Evolutionary conservation across 371 early-diverging fungal species (phyloP), one percentile per base, ranked within the genome.

Genomic region (Mucor ambiguus): DNA sequence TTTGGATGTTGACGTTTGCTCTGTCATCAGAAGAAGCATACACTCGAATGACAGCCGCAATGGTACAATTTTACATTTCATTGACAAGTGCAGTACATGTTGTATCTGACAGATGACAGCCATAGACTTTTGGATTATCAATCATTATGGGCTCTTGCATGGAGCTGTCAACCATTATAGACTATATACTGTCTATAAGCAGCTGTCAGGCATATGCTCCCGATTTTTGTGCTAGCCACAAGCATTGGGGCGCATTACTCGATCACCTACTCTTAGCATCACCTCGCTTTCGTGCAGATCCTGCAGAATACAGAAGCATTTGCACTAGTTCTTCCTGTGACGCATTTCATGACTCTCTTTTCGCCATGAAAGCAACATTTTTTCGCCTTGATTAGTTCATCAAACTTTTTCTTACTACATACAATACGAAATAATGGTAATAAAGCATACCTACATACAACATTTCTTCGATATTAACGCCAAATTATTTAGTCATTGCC

Each of bases 401-500:
- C 52, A 52, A 52, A 52, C 52, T 52, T 52, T 26, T 52, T 14
- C 28, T 52, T 28, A 52, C 28, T 2, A 52, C 28, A 52, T 16
- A 28, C 7, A 26, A 52, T 28, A 52, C 52, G 52, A 52, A 52
- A 52, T 52, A 20, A 52, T 52, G 52, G 52, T 52, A 52, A 52
- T 2, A 28, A 28, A 16, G 16, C 5, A 18, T 41, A 52, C 2
- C 28, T 52, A 14, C 14, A 7, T 16, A 11, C 26, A 12, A 14
- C 52, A 26, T 52, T 2, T 16, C 8, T 3, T 14, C 28, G 16
- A 16, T 28, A 52, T 6, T 52, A 52, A 52, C 52, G 11, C 14
- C 28, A 26, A 11, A 24, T 26, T 4, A 3, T 28, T 5, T 65
- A 81, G 81, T 70, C 81, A 63, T 68, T 74, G 55, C 76, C 82